These are phyloP conservation scores for Cyclotella distinguenda DNA, from an alignment of 108 stramenopile genomes.

Conservation along the genomic window DNA sequence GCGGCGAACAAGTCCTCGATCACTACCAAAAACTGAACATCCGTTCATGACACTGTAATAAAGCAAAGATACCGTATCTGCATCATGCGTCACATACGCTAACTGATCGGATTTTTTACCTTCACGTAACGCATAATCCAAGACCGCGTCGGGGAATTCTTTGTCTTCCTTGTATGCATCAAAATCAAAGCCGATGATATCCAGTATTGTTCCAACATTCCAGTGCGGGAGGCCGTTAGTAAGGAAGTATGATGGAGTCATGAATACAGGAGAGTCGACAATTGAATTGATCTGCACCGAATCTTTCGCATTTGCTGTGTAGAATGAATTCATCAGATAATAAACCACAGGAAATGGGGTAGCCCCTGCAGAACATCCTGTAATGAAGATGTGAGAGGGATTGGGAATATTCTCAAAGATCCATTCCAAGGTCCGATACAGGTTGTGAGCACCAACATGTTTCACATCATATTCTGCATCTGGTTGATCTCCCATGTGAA, in stretches of 20 bases:
- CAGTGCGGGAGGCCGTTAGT: slow-evolving; percentile 42
- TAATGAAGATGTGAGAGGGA: slow-evolving; percentile 41
- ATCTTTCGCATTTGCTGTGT: slow-evolving; percentile 11
- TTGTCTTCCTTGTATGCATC: slow-evolving; percentile 31
- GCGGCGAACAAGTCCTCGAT: slow-evolving; percentile 2
- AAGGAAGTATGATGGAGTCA: slow-evolving; percentile 55
- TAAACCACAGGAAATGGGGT: slow-evolving; percentile 52
- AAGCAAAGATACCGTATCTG: slow-evolving; percentile 39
- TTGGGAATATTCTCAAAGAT: slow-evolving; percentile 50
- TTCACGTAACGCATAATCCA: slow-evolving; percentile 43
- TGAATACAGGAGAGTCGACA: slow-evolving; percentile 50
- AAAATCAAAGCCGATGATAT: slow-evolving; percentile 46
- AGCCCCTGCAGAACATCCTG: slow-evolving; percentile 61
- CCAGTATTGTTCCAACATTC: slow-evolving; percentile 44
- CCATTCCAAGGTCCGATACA: slow-evolving; percentile 41
- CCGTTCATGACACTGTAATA: slow-evolving; percentile 53
- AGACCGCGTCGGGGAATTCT: slow-evolving; percentile 31
- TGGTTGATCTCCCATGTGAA: slow-evolving; percentile 42
- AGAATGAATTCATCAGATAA: slow-evolving; percentile 41
- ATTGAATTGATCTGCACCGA: slow-evolving; percentile 30
- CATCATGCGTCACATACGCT: slow-evolving; percentile 45
- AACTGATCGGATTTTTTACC: slow-evolving; percentile 38
- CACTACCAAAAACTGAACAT: background rate
- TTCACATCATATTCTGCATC: slow-evolving; percentile 9
- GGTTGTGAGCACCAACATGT: slow-evolving; percentile 50